phyloP scores from a whole-genome alignment of 129 eudicot species.

The Silybum marianum region DNA sequence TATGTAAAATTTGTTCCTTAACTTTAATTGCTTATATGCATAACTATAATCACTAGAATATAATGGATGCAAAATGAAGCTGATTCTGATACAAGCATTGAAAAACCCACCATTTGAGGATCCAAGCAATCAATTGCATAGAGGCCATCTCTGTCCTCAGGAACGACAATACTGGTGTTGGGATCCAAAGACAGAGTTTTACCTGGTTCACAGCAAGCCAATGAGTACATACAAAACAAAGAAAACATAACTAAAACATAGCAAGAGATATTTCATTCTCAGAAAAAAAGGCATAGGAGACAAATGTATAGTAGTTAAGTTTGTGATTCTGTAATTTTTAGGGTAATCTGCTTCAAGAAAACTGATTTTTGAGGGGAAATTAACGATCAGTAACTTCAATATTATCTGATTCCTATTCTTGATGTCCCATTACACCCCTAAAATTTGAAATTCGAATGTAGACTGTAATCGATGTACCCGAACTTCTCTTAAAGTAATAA shows the following conservation, averaged over 20 bases:
- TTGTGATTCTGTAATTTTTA: neutral
- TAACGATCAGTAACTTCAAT: neutral
- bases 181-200: constrained; percentile 66
- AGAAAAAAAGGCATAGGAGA: neutral
- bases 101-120: constrained; percentile 80
- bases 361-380: neutral
- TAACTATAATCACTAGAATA: neutral
- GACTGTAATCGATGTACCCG: neutral
- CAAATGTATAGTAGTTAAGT: neutral
- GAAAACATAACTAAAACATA: neutral
- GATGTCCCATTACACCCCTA: neutral
- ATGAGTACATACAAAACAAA: neutral
- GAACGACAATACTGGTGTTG: constrained; percentile 70
- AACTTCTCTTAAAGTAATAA: neutral
- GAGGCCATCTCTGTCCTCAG: constrained; percentile 85
- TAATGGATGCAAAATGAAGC: constrained; percentile 9
- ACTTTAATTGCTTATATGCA: neutral
- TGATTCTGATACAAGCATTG: neutral
- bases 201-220: constrained; percentile 58
- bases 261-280: neutral
- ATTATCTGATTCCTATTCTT: neutral
- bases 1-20: neutral
- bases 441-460: neutral
- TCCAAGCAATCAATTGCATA: constrained; percentile 93
- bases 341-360: neutral